Conservation (phyloP, 2,329 filamentous ascomycete species). For the Ceratocystis alfenasii region DNA sequence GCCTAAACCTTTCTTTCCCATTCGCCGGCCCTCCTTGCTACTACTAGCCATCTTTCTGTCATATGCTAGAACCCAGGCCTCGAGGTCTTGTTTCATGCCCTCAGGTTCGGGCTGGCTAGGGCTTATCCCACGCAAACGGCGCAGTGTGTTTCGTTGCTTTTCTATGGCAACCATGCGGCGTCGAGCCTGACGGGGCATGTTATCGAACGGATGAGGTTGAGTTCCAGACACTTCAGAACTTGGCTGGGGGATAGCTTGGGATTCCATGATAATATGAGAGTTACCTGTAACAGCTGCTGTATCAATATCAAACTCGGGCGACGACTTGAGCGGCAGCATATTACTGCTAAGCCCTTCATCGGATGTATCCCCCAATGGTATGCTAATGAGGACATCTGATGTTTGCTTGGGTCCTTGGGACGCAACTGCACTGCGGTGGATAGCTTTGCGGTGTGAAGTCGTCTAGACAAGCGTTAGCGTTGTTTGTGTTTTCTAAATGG, state of each 20-base stretch:
- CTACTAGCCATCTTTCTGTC: constrained; percentile 12
- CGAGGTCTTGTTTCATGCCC: constrained; percentile 14
- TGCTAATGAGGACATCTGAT: constrained; percentile 6
- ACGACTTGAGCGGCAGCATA: neutral
- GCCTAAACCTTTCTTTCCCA: neutral
- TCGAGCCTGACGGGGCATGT: constrained; percentile 12
- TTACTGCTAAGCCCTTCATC: neutral
- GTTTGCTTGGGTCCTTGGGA: neutral
- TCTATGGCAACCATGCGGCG: constrained; percentile 18
- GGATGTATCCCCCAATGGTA: constrained; percentile 9
- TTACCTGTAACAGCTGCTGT: neutral
- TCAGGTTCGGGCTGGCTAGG: constrained; percentile 1
- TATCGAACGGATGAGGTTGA: neutral
- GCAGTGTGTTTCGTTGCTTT: constrained; percentile 13
- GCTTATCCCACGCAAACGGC: constrained; percentile 6
- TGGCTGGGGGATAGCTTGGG: neutral
- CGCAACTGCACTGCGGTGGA: neutral
- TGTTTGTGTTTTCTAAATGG: neutral
- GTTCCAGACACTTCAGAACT: too few species aligned
- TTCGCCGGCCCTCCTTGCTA: neutral
- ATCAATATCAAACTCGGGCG: constrained; percentile 14
- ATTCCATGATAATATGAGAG: constrained; percentile 10
- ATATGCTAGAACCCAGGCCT: constrained; percentile 11
- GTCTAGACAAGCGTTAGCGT: too few species aligned
- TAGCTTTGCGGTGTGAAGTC: neutral